phyloP scores from a whole-genome alignment of 2,329 filamentous ascomycete species.

The Neofusicoccum ribis region DNA sequence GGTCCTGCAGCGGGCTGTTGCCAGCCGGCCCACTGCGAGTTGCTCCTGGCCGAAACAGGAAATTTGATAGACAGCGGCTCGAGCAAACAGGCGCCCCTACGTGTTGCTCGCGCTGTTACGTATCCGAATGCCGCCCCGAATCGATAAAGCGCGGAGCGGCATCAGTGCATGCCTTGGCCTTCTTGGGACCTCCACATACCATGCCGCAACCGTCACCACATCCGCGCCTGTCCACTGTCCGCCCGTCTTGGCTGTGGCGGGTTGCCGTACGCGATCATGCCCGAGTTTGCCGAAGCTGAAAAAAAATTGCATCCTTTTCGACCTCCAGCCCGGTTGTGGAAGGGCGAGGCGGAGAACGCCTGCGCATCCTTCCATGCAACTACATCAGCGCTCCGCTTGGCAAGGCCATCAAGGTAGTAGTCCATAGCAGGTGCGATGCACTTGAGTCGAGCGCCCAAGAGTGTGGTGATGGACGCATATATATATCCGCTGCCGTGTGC shows the following conservation, averaged over 20 bases:
- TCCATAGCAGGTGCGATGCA: neutral
- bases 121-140: neutral
- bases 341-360: neutral
- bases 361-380: neutral
- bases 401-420: slow-evolving; percentile 1
- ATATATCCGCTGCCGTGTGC: neutral
- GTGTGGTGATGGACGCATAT: neutral
- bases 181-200: slow-evolving; percentile 11
- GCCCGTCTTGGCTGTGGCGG: slow-evolving; percentile 3
- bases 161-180: slow-evolving; percentile 8
- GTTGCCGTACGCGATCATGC: neutral
- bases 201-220: slow-evolving; percentile 1
- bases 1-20: neutral
- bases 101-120: neutral
- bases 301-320: neutral
- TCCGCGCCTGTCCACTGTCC: neutral
- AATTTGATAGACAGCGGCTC: neutral
- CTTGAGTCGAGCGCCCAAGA: neutral
- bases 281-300: neutral
- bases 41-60: neutral
- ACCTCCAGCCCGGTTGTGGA: neutral
- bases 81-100: neutral
- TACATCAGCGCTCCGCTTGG: neutral
- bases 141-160: neutral
- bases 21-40: neutral